phyloP scores from a whole-genome alignment of 2,329 filamentous ascomycete genomes.

The Xylariomycetidae sp. region DNA sequence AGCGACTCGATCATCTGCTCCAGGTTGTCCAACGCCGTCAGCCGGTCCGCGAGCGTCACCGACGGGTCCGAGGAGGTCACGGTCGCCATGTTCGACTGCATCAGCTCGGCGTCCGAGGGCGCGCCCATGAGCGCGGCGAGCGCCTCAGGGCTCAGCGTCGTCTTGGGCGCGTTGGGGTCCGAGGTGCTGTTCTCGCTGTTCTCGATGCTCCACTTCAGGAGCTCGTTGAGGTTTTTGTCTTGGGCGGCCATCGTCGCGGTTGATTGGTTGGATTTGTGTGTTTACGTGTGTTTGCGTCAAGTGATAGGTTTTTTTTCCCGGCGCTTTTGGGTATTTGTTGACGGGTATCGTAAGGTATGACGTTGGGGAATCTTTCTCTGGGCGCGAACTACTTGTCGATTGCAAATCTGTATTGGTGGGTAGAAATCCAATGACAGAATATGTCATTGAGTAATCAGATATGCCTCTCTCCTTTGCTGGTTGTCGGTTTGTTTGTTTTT shows the following conservation, averaged over 20 bases:
- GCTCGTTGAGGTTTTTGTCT: slow-evolving; percentile 63
- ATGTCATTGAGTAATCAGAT: no score
- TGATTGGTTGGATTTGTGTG: slow-evolving; percentile 3
- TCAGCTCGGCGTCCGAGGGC: slow-evolving; percentile 85
- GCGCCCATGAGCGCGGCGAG: slow-evolving; percentile 75
- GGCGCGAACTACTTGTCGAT: no score
- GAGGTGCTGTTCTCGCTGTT: slow-evolving; percentile 31
- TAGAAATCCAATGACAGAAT: no score
- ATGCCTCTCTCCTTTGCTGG: no score
- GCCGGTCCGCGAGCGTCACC: slow-evolving; percentile 67
- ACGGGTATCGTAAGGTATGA: no score
- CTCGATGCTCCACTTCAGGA: slow-evolving; percentile 72
- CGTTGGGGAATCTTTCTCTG: no score
- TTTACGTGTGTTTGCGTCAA: slow-evolving; percentile 1
- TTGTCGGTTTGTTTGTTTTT: neutral
- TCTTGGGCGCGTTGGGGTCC: slow-evolving; percentile 6
- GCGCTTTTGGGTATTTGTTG: neutral
- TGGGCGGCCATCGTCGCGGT: slow-evolving; percentile 38
- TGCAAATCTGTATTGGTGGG: no score
- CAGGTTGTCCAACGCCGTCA: slow-evolving; percentile 89
- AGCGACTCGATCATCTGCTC: slow-evolving; percentile 88
- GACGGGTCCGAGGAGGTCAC: slow-evolving; percentile 60
- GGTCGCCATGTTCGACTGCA: slow-evolving; percentile 77
- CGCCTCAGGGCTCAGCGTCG: slow-evolving; percentile 59
- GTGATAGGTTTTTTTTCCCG: slow-evolving; percentile 3